Base-by-base conservation (phyloP, 257 asterid species). In the Nyctanthes arbortristis region DNA sequence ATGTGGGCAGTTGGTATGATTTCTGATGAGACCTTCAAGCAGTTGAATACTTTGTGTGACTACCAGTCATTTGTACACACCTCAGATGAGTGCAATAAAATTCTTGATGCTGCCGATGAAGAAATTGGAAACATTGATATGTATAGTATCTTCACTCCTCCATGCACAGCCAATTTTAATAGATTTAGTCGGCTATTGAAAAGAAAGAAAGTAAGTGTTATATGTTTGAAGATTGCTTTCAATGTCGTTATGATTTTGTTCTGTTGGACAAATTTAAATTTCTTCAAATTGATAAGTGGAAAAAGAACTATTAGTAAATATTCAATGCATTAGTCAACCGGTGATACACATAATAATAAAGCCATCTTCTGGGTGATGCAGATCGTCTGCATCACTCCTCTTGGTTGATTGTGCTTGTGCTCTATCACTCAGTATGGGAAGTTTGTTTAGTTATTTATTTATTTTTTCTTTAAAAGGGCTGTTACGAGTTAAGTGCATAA, bases 1-100 rank as follows among this genome's bases (percentile, higher is more conserved):
- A 69, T 88, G 94, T 94, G 97, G 97, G 77, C 97, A 4, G 77
- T 81, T 67, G 99, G 99, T 61, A 72, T 94, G 87, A 91, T 91
- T 81, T 94, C 99, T 30, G 99, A 94, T 74, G 90, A 87, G 85
- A 94, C 96, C 54, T 88, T 73, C 91, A 91, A 85, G 90, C 80
- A 73, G 80, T 78, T 92, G 79, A 89, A 91, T 54, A 8, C 65
- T 35, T 34, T 65, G 35, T 94, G 99, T 18, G 89, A 87, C 69
- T 72, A 35, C 43, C 69, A 84, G 60, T 84, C 97, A 8, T 91
- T 84, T 80, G 37, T 82, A 69, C 84, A 35, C 61, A 24, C 79
- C 70, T 78, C 90, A 4, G 88, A 76, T 59, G 36, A 33, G 16
- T 94, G 99, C 39, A 62, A 77, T 40, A 75, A 86, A 65, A 82